Base-by-base conservation (phyloP, 2,329 filamentous ascomycete species). In the Fusarium buharicum region DNA sequence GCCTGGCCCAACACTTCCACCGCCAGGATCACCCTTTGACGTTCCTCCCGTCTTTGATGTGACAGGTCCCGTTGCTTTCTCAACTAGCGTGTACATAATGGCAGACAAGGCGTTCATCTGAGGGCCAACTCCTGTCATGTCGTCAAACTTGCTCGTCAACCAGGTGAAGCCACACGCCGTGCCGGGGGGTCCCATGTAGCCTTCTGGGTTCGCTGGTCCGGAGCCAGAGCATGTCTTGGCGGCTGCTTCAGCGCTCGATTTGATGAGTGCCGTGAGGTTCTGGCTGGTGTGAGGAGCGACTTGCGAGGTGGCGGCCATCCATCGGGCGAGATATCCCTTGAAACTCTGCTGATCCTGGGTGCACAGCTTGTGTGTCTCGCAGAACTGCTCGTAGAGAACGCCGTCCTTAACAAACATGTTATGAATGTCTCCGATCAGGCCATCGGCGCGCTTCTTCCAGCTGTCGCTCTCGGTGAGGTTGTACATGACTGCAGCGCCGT, bases 241-340 rank as follows among this genome's bases (percentile, higher is more conserved):
- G 0, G 87, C 87, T 0, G 82, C 84, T 14, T 70, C 58, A 1
- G 84, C 87, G 27, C 78, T 81, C n/a, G 76, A 73, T 28, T 74
- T 71, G 38, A 90, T 73, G n/a, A 86, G 75, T 6, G 80, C 78
- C 67, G 79, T 77, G 59, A 89, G 82, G 5, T 71, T 75, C 44
- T 79, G 74, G 56, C 75, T 77, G 2, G 81, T 84, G 62, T 80
- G 79, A 1, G 86, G 83, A 2, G 82, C 85, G 68, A 88, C 72
- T 71, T 84, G 81, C 7, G 81, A 75, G 2, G 84, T 82, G 16
- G 77, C 78, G 1, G 85, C 81, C 71, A 89, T 75, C 85, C 88
- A 93, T 39, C 90, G 87, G 22, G 85, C 76, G 22, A 92, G 79
- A 73, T 91, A 92, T 11, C 88, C 90, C 77, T 93, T 93, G 85